phyloP scores from a whole-genome alignment of 1,284 basidiomycete genomes.

The Ceratobasidium sp. region DNA sequence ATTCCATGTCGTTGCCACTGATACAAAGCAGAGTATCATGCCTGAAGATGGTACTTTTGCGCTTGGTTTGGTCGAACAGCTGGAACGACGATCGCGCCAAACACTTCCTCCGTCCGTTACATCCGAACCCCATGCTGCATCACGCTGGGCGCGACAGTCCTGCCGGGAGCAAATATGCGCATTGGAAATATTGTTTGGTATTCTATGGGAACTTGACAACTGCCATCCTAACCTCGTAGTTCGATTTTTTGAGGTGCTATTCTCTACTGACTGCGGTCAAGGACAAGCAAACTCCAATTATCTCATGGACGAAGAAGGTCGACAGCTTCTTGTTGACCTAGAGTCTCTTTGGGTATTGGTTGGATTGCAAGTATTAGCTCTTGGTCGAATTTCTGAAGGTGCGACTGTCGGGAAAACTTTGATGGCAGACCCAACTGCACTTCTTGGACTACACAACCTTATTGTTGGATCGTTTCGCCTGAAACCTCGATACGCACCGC shows the following conservation, averaged over 20 bases:
- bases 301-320: slow-evolving; percentile 74
- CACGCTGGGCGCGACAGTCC: slow-evolving; percentile 81
- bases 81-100: slow-evolving; percentile 57
- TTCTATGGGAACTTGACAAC: slow-evolving; percentile 78
- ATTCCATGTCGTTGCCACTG: slow-evolving; percentile 61
- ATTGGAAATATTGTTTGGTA: slow-evolving; percentile 84
- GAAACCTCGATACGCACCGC: slow-evolving; percentile 69
- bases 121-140: slow-evolving; percentile 65
- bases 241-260: slow-evolving; percentile 68
- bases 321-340: slow-evolving; percentile 69
- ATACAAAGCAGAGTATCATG: slow-evolving; percentile 66
- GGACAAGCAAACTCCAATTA: slow-evolving; percentile 69
- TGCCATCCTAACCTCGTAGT: slow-evolving; percentile 69
- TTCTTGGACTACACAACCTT: slow-evolving; percentile 52
- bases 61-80: slow-evolving; percentile 61
- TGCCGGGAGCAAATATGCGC: slow-evolving; percentile 79
- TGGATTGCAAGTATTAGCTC: slow-evolving; percentile 78
- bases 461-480: slow-evolving; percentile 65
- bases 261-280: slow-evolving; percentile 70
- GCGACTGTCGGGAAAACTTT: slow-evolving; percentile 51
- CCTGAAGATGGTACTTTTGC: slow-evolving; percentile 67
- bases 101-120: slow-evolving; percentile 61
- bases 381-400: slow-evolving; percentile 73
- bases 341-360: slow-evolving; percentile 78
- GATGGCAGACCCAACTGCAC: slow-evolving; percentile 38